phyloP scores from a whole-genome alignment of 2,329 filamentous ascomycete genomes.

The Talaromyces sp. region DNA sequence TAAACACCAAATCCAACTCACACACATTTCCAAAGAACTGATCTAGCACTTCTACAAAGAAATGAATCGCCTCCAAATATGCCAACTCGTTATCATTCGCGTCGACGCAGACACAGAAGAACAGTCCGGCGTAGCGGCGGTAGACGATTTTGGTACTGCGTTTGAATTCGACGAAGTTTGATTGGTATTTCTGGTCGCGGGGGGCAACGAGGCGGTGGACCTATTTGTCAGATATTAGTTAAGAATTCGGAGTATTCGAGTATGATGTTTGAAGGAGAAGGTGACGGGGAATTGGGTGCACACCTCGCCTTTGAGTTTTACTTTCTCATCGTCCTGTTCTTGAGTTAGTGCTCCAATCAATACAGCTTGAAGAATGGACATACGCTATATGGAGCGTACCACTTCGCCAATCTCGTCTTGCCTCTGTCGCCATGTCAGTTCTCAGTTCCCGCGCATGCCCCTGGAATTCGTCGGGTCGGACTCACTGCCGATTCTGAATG shows the following conservation, averaged over 20 bases:
- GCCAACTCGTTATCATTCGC: constrained; percentile 98
- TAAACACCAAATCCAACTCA: constrained; percentile 84
- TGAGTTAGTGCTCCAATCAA: constrained; percentile 20
- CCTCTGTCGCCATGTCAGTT: constrained; percentile 59
- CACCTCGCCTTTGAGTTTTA: constrained; percentile 97
- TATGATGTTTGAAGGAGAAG: background rate
- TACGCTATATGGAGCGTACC: constrained; percentile 93
- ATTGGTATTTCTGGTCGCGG: constrained; percentile 98
- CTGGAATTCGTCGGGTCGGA: constrained; percentile 16
- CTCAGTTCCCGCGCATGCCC: background rate
- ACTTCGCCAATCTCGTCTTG: constrained; percentile 97
- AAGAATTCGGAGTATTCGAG: background rate
- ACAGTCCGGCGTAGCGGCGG: constrained; percentile 92
- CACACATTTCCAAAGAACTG: constrained; percentile 99
- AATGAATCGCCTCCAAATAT: constrained; percentile 95
- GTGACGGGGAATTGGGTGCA: constrained; percentile 23
- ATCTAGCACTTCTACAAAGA: constrained; percentile 98
- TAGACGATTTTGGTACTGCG: constrained; percentile 85
- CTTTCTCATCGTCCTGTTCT: constrained; percentile 84
- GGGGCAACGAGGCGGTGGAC: constrained; percentile 96
- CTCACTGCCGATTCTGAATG: constrained; percentile 83
- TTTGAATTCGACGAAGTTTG: constrained; percentile 90
- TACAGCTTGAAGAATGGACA: constrained; percentile 27
- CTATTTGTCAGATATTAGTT: constrained; percentile 40
- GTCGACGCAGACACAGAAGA: constrained; percentile 99